Conservation (phyloP, 495 filamentous ascomycete genomes). For the Hyphodiscus hymeniophilus region DNA sequence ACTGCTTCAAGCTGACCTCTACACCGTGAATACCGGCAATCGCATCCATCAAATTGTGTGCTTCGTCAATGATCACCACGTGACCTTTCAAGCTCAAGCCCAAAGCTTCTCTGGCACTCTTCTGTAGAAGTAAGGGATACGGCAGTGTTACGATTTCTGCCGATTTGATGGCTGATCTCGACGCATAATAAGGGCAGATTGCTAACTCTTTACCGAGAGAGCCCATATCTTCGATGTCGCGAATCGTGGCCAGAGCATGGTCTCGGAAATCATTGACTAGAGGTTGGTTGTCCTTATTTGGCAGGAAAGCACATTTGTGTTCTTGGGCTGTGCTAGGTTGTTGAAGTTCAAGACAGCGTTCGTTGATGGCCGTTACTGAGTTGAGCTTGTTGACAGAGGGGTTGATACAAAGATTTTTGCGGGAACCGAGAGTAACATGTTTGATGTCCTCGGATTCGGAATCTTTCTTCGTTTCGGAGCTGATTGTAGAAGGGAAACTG, state of each 20-base stretch:
- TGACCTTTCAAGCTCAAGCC: slow-evolving; percentile 79
- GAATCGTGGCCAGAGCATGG: slow-evolving; percentile 71
- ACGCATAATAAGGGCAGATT: slow-evolving; percentile 94
- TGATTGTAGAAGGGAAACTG: slow-evolving; percentile 55
- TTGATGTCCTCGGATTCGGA: slow-evolving; percentile 58
- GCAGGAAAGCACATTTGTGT: slow-evolving; percentile 70
- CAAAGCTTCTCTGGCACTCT: slow-evolving; percentile 81
- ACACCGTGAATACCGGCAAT: slow-evolving; percentile 83
- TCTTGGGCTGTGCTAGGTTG: slow-evolving; percentile 58
- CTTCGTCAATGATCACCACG: slow-evolving; percentile 90
- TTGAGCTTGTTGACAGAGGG: slow-evolving; percentile 63
- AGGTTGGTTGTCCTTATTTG: slow-evolving; percentile 63
- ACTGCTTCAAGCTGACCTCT: slow-evolving; percentile 60
- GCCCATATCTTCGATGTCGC: slow-evolving; percentile 90
- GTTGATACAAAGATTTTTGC: slow-evolving; percentile 93
- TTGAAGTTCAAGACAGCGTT: slow-evolving; percentile 88
- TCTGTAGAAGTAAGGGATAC: slow-evolving; percentile 85
- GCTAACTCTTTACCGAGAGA: slow-evolving; percentile 67
- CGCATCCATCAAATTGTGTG: slow-evolving; percentile 95
- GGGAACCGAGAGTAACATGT: slow-evolving; percentile 79
- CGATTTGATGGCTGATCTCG: slow-evolving; percentile 68
- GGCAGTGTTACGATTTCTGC: slow-evolving; percentile 93
- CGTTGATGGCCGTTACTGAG: slow-evolving; percentile 80
- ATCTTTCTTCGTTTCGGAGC: slow-evolving; percentile 26
- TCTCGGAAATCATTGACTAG: slow-evolving; percentile 79